Evolutionary conservation across 2,329 filamentous ascomycete genomes (phyloP), one percentile per base, ranked within the genome.

Genomic region (Penicillium sp.): DNA sequence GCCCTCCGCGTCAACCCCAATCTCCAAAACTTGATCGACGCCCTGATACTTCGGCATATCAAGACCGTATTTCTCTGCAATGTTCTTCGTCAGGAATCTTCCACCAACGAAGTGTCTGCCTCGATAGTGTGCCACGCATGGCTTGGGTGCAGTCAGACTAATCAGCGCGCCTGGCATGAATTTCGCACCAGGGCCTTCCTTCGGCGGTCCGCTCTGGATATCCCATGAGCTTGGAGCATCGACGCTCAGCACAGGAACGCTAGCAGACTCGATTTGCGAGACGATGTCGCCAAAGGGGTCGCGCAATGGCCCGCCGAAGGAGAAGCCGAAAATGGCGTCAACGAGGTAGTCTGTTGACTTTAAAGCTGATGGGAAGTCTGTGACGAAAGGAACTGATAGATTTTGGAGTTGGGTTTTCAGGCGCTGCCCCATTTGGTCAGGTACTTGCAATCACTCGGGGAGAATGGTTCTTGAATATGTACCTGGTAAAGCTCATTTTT

Each of bases 191-290:
- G 88, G 79, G 0, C 89, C 92, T 1, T 83, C 81, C 44, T 77
- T 73, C 10, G 91, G 90, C 8, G 92, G 92, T 0, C 93, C 93
- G 10, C 77, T 76, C 64, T 95, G 88, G 49, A 99, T 95, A 68
- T 93, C 84, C 93, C 93, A 99, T 1, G 88, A 93, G 28, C 89
- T 95, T 1, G 93, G 93, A 6, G 89, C 90, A 72, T 99, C 93
- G 18, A 99, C 88, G 2, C 89, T 87, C 2, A 93, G 85, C 0
- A 97, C 87, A 0, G 90, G 88, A 7, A 93, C 64, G 22, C 79
- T 79, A 4, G 87, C 86, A 35, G 84, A 78, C 59, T 89, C 82
- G 31, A 99, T 77, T 7, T 87, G 83, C 53, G 80, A 75, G 60
- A 99, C 95, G 12, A 96, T 87, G 0, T 78, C 78, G 0, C 86